A percentile compares a stretch with the other conserved stretches of the same genome.
These are phyloP conservation scores for Urtica urens DNA, from an alignment of 306 rosid genomes.

Conservation along the genomic window DNA sequence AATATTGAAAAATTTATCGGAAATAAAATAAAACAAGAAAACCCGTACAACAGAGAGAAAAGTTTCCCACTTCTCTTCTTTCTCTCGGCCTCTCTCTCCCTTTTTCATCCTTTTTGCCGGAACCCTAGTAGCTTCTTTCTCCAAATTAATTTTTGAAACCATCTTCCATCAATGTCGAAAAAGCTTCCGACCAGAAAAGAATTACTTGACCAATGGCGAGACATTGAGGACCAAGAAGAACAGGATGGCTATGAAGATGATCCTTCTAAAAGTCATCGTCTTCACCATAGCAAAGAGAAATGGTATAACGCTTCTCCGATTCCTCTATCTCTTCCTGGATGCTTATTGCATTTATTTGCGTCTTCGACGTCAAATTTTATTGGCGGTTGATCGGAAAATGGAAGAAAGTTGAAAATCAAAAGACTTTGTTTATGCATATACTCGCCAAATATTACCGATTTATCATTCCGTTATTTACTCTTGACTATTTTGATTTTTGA, in stretches of 20 bases:
- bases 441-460: no score
- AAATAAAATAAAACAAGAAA: no score
- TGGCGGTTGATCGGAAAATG: not conserved
- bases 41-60: no score
- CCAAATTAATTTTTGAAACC: no score
- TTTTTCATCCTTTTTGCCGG: no score
- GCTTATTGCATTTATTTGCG: not conserved
- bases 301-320: conserved; percentile 30
- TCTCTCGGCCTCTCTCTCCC: no score
- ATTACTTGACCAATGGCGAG: conserved; percentile 62
- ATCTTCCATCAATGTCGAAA: conserved; percentile 39
- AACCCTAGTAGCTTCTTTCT: no score
- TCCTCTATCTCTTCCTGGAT: not conserved
- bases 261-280: conserved; percentile 29
- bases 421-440: no score
- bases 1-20: no score
- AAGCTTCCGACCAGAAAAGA: conserved; percentile 31
- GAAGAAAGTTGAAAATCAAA: not conserved
- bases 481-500: no score
- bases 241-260: conserved; percentile 28
- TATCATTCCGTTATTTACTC: no score
- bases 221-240: conserved; percentile 58
- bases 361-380: not conserved
- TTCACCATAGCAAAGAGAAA: conserved; percentile 57
- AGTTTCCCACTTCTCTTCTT: no score